A percentile compares a stretch with the other conserved stretches of the same genome.
These are phyloP conservation scores for Lobosporangium transversale DNA, from an alignment of 192 early-diverging fungal species.

Conservation along the genomic window DNA sequence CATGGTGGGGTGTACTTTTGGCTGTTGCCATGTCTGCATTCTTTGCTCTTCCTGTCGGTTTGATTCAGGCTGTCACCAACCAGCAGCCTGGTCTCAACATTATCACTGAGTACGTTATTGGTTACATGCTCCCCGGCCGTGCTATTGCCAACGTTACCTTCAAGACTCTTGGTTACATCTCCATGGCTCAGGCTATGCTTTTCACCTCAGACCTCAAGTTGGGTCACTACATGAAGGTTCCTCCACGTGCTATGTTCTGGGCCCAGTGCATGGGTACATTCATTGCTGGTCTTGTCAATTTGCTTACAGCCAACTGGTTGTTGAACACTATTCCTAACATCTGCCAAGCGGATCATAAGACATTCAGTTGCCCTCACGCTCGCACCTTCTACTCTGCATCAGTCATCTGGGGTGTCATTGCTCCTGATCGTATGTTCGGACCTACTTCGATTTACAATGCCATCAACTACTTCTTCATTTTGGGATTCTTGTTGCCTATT, in stretches of 20 bases:
- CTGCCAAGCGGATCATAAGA: conserved; percentile 34
- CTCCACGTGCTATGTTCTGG: conserved; percentile 69
- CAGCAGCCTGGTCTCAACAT: conserved; percentile 65
- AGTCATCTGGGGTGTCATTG: conserved; percentile 81
- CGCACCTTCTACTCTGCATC: conserved; percentile 70
- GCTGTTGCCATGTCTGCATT: conserved; percentile 51
- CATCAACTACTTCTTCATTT: conserved; percentile 60
- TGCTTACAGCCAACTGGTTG: conserved; percentile 56
- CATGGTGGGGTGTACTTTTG: conserved; percentile 62
- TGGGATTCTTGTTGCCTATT: conserved; percentile 64
- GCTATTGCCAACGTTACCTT: conserved; percentile 65
- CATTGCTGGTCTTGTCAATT: conserved; percentile 64
- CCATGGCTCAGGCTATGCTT: conserved; percentile 78
- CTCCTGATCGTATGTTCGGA: conserved; percentile 70
- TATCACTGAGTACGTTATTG: conserved; percentile 71
- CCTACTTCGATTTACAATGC: conserved; percentile 49
- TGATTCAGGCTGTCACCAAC: conserved; percentile 66
- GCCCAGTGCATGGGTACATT: conserved; percentile 67
- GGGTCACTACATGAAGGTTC: conserved; percentile 77
- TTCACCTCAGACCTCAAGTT: conserved; percentile 80
- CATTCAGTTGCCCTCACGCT: conserved; percentile 56
- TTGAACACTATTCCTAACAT: conserved; percentile 48
- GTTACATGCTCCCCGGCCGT: conserved; percentile 66
- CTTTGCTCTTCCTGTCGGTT: conserved; percentile 66
- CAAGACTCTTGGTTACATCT: conserved; percentile 66